Evolutionary conservation across 1,139 yeast species (phyloP).

Genomic region (Yamadazyma membranifaciens): DNA sequence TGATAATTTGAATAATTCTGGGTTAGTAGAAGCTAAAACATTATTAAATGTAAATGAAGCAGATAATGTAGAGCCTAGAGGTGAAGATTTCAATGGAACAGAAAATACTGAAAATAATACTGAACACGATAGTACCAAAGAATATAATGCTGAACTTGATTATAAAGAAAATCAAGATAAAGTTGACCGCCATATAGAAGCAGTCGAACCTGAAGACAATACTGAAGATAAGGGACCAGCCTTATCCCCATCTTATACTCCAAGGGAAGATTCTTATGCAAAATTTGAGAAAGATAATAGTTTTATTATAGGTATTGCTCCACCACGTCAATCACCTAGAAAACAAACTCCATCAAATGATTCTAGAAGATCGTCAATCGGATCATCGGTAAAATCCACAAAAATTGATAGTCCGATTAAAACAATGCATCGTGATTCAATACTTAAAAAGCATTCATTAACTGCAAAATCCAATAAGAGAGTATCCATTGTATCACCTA

Average conservation of each 20-base stretch:
- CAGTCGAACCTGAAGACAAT: not conserved
- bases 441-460: not conserved
- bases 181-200: too few relatives aligned
- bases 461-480: not conserved
- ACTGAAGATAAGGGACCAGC: not conserved
- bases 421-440: not conserved
- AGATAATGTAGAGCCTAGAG: slow-evolving; percentile 11
- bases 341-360: not conserved
- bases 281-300: slow-evolving; percentile 10
- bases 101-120: not conserved
- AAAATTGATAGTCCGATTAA: not conserved
- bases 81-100: not conserved
- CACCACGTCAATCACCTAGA: slow-evolving; percentile 7
- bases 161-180: not conserved
- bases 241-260: slow-evolving; percentile 5
- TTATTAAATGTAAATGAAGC: slow-evolving; percentile 20
- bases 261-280: slow-evolving; percentile 8
- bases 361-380: not conserved
- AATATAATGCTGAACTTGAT: not conserved
- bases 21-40: slow-evolving; percentile 23
- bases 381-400: not conserved
- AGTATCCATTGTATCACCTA: not conserved
- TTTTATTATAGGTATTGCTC: slow-evolving; percentile 11
- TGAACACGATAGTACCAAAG: not conserved
- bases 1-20: not conserved